Base-by-base conservation (phyloP, 176 grass and related monocot species). In the Ensete glaucum region DNA sequence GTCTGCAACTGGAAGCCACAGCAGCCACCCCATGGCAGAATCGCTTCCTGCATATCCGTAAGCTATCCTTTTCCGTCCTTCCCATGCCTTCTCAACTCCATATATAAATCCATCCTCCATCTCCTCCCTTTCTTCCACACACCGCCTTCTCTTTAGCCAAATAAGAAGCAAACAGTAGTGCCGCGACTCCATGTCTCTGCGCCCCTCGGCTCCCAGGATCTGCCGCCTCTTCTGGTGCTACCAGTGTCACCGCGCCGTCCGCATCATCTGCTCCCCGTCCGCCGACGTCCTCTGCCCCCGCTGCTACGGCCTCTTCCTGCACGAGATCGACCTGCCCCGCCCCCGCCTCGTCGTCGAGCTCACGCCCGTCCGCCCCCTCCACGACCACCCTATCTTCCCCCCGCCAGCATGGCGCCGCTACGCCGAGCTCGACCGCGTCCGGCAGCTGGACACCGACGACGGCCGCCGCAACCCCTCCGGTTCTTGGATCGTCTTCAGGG, bases 151-250 rank as follows among this genome's bases (percentile, higher is more conserved):
- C 22, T 20, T 25, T 65, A 12, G n/a, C n/a, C 23, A 6, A n/a
- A 13, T 43, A 26, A 2, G 10, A 65, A 65, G 14, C 21, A 27
- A 65, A 5, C 19, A 6, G 34, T 0, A 43, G 0, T 43, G 67
- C 3, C 15, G 9, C 34, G 3, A 15, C 27, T 26, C 72, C 53
- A 74, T 74, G 72, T 57, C 72, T 74, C 72, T 56, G 21, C 53
- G 53, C 19, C 53, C 50, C 8, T 16, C 25, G n/a, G 8, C 25
- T 27, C 72, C 23, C 8, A 21, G 52, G 1, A 86, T 85, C 52
- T 91, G 90, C 77, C 82, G 86, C 23, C 53, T 98, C 64, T 93
- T 85, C 82, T 98, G 88, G 81, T 93, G 94, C 82, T 93, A 93
- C 72, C 90, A 87, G 80, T 96, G 93, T 82, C 70, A 68, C 76